Evolutionary conservation across 768 basidiomycete genomes (phyloP).

Genomic region (Cantharellus anzutake): DNA sequence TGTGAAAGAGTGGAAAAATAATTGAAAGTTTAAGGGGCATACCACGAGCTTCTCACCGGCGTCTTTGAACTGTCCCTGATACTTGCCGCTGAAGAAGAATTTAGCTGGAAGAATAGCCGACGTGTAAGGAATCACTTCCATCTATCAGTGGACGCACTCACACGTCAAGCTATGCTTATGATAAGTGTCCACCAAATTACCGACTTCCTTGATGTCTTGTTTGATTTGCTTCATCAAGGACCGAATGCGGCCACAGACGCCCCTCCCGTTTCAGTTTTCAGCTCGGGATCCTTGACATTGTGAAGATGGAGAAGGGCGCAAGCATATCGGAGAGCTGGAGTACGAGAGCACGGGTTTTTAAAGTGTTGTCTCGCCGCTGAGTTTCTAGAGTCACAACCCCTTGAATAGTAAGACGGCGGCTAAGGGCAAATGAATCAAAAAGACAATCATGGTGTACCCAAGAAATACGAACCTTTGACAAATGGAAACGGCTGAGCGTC

Average conservation of each 20-base stretch:
- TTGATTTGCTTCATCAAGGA: neutral
- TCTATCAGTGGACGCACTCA: too few relatives aligned
- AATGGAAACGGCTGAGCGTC: neutral
- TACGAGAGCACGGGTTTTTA: neutral
- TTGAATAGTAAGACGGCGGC: neutral
- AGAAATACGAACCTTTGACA: neutral
- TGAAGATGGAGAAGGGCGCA: neutral
- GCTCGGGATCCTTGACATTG: neutral
- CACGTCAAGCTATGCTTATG: too few relatives aligned
- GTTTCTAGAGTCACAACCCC: neutral
- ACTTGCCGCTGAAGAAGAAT: too few relatives aligned
- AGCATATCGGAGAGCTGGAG: neutral
- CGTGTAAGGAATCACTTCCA: too few relatives aligned
- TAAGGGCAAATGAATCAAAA: neutral
- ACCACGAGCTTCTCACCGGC: neutral
- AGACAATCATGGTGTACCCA: too few relatives aligned
- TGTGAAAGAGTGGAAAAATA: neutral
- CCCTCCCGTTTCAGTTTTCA: neutral
- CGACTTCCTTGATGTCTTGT: neutral
- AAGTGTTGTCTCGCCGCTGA: neutral
- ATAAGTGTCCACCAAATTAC: neutral
- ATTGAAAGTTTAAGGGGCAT: neutral
- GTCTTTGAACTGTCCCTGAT: too few relatives aligned
- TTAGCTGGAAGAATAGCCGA: neutral
- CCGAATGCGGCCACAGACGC: neutral